These are phyloP conservation scores for Capsicum rhomboideum DNA, from an alignment of 257 asterid species.

Conservation along the genomic window DNA sequence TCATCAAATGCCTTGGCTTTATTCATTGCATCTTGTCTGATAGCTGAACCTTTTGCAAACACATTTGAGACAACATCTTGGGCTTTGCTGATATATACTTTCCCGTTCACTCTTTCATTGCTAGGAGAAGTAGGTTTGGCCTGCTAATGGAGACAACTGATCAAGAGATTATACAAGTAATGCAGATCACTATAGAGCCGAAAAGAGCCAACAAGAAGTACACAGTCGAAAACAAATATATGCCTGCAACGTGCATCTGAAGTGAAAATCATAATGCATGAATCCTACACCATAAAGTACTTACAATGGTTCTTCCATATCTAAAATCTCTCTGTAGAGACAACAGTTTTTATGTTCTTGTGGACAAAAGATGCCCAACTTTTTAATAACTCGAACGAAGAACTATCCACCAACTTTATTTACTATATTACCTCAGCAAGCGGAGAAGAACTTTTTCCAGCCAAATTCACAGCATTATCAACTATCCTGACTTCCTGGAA, in stretches of 20 bases:
- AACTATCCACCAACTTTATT: background rate
- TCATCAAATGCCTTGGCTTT: conserved; percentile 97
- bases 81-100: conserved; percentile 69
- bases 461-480: conserved; percentile 27
- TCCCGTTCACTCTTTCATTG: conserved; percentile 38
- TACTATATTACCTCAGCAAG: conserved; percentile 43
- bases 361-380: background rate
- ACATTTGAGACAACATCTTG: conserved; percentile 85
- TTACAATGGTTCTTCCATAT: background rate
- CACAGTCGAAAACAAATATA: background rate
- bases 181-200: background rate
- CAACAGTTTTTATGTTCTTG: background rate
- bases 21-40: conserved; percentile 83
- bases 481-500: conserved; percentile 36
- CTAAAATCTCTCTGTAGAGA: background rate
- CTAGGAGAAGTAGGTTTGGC: conserved; percentile 39
- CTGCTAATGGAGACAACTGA: conserved; percentile 29
- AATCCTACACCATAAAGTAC: background rate
- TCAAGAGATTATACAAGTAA: background rate
- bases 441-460: conserved; percentile 29
- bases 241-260: background rate
- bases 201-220: conserved; percentile 1
- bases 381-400: background rate
- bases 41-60: conserved; percentile 90
- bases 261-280: background rate